Base-by-base conservation (phyloP, 139 green algal species). In the Chlamydomonas schloesseri region DNA sequence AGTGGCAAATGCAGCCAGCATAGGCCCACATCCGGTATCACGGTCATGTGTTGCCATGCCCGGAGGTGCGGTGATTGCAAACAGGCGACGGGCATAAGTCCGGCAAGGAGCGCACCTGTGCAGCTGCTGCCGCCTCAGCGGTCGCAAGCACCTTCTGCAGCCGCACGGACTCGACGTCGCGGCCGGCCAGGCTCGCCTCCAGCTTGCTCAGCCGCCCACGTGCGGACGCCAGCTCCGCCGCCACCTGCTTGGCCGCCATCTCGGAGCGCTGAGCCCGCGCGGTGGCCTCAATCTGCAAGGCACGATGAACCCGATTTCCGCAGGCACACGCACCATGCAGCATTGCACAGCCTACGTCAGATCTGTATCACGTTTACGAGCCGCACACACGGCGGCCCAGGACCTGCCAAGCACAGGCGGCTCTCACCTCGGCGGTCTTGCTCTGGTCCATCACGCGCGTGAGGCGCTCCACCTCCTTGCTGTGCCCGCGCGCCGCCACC, bases 391-490 rank as follows among this genome's bases (percentile, higher is more conserved):
- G n/a, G n/a, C n/a, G n/a, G n/a, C n/a, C n/a, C n/a, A n/a, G n/a
- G n/a, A n/a, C n/a, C n/a, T n/a, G n/a, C n/a, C n/a, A n/a, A n/a
- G n/a, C n/a, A n/a, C n/a, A n/a, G n/a, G n/a, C n/a, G n/a, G n/a
- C n/a, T 20, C 72, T 8, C 78, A 84, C 69, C 67, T 89, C 68
- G 0, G 73, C 47, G 26, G 29, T 58, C 31, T 82, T 82, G 53
- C 42, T 85, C 24, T 67, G 33, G 42, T 89, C 84, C 55, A 80
- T 18, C 67, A 47, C 62, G 21, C 76, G 28, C 21, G 31, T 53
- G 24, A 89, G 84, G 20, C 84, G 75, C 55, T 85, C 77, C 69
- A 89, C n/a, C 64, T 91, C 83, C 83, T 83, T 84, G n/a, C 67
- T 50, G 9, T 83, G 65, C 18, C 46, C 73, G 28, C 67, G 65